Evolutionary conservation across 345 rosid species (phyloP).

Genomic region (Eucalyptus fibrosa): DNA sequence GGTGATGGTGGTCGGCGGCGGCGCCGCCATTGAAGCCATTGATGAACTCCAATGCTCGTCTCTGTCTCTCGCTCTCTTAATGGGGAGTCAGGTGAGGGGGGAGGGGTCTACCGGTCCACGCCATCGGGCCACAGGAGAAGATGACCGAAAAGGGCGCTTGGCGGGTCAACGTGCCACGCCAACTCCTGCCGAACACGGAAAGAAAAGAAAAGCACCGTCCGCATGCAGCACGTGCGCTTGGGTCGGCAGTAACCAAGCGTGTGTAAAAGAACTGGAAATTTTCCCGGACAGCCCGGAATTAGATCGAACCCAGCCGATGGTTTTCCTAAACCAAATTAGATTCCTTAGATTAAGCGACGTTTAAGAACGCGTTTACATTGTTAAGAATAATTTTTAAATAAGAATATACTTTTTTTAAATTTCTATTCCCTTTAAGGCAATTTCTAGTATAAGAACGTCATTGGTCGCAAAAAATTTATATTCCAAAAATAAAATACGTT

Average conservation of each 20-base stretch:
- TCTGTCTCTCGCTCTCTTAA: not conserved
- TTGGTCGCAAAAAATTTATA: too few species aligned
- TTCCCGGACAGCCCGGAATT: too few species aligned
- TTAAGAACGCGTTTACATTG: too few species aligned
- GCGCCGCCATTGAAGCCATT: not conserved
- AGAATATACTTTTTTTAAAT: too few species aligned
- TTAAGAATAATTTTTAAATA: too few species aligned
- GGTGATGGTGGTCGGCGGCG: conserved; percentile 10
- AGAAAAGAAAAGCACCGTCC: not conserved
- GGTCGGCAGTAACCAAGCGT: not conserved
- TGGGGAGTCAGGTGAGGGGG: not conserved
- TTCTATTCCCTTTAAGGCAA: fast-evolving
- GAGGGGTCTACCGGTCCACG: not conserved
- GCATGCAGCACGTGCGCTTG: not conserved
- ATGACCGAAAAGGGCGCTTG: fast-evolving
- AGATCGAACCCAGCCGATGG: fast-evolving
- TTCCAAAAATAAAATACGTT: fast-evolving
- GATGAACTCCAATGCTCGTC: not conserved
- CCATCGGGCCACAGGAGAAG: not conserved
- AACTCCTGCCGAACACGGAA: not conserved
- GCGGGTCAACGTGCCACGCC: not conserved
- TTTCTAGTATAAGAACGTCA: too few species aligned
- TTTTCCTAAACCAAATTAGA: too few species aligned
- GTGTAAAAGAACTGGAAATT: too few species aligned
- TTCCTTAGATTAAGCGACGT: too few species aligned